Base-by-base conservation (phyloP, 371 early-diverging fungal genomes). In the Mucor saturninus region DNA sequence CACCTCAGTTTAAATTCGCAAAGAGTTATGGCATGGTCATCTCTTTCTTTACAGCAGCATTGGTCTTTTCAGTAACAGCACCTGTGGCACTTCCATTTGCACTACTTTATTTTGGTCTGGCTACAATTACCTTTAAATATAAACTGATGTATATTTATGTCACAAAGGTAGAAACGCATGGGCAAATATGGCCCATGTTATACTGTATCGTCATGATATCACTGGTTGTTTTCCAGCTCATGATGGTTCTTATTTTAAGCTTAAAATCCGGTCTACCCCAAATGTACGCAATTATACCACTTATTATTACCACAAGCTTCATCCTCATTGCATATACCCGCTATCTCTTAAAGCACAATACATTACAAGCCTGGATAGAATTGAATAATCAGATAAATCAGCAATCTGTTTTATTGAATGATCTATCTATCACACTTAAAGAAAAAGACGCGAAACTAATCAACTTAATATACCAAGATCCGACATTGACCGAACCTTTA, bases 1-100 rank as follows among this genome's bases (percentile, higher is more conserved):
- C 93, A 8, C 89, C 86, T 1, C 77, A 76, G 8, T 63, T 68
- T 10, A 21, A 42, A 5, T 68, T 62, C 42, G 59, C 58, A 7
- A 63, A 59, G 14, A 59, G 80, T 61, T 91, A 91, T 68, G 85
- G 88, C 29, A 67, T 77, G 21, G 76, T 89, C 31, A 57, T 87
- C 62, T 87, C 86, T 60, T 70, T 90, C 8, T 84, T 89, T 43
- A 89, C 90, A 0, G 82, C 91, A 55, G 86, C 90, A 21, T 70
- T 94, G 66, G 76, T 88, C 1, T 94, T 91, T 69, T 83, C 85
- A 26, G 85, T 89, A 8, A 83, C 89, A 40, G 84, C 92, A n/a
- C 94, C 94, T 2, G 68, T 94, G 38, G 81, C 87, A 3, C 69
- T 90, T 9, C 79, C 89, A 26, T 90, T 93, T 73, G 86, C 88